These are phyloP conservation scores for Naganishia antarctica DNA, from an alignment of 768 basidiomycete species.

Conservation along the genomic window DNA sequence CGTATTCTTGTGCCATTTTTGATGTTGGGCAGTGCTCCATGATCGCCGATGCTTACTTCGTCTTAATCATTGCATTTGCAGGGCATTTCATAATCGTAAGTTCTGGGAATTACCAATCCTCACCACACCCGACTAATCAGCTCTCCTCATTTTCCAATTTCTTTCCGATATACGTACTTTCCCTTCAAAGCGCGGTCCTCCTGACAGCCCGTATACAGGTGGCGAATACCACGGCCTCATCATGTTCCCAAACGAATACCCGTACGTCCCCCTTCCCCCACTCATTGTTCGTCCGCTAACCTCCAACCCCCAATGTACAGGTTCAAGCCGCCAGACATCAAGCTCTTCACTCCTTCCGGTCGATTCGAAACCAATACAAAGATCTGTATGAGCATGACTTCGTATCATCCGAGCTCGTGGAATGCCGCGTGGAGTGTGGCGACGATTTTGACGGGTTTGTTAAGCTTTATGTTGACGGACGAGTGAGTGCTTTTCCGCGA, in stretches of 20 bases:
- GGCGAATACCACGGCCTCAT: slow-evolving; percentile 94
- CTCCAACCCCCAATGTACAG: slow-evolving; percentile 39
- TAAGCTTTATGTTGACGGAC: slow-evolving; percentile 91
- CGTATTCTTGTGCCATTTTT: slow-evolving; percentile 46
- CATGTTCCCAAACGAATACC: slow-evolving; percentile 88
- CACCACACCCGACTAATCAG: too few species aligned
- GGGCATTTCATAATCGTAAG: slow-evolving; percentile 77
- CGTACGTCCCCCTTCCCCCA: slow-evolving; percentile 36
- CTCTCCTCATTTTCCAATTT: too few species aligned
- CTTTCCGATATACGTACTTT: too few species aligned
- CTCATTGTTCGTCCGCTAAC: slow-evolving; percentile 24
- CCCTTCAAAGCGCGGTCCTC: slow-evolving; percentile 70
- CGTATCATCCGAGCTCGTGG: slow-evolving; percentile 34
- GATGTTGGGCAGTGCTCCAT: neutral
- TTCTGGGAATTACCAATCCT: too few species aligned
- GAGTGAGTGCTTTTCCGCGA: slow-evolving; percentile 51
- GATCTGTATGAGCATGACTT: slow-evolving; percentile 91
- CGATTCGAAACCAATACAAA: slow-evolving; percentile 54
- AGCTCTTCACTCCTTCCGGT: slow-evolving; percentile 58
- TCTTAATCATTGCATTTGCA: slow-evolving; percentile 46
- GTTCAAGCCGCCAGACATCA: slow-evolving; percentile 94
- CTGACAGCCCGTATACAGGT: slow-evolving; percentile 81
- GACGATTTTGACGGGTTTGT: slow-evolving; percentile 80
- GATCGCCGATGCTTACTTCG: neutral
- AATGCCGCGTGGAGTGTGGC: slow-evolving; percentile 41